Evolutionary conservation across 2,329 filamentous ascomycete species (phyloP).

Genomic region (Sclerotinia borealis): DNA sequence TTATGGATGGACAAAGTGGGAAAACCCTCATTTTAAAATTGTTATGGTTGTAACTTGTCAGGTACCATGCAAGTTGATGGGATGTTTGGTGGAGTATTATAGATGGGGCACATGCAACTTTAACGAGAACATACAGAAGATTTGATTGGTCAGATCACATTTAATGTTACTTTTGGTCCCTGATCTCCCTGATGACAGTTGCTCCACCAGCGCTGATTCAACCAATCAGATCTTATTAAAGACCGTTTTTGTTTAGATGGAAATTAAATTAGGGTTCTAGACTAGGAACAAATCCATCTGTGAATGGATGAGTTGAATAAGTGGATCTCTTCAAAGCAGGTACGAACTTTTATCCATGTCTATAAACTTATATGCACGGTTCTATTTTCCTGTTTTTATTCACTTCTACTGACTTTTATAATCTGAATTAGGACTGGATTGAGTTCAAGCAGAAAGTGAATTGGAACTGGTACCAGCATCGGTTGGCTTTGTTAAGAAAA

Average conservation of each 20-base stretch:
- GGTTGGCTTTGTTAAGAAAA: not conserved
- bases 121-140: not conserved
- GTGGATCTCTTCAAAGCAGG: not conserved
- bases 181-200: not conserved
- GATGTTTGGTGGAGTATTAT: not conserved
- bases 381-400: not conserved
- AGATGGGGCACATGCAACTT: not conserved
- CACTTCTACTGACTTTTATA: not conserved
- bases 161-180: not conserved
- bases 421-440: not conserved
- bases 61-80: not conserved
- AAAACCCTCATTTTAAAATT: slow-evolving; percentile 10
- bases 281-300: not conserved
- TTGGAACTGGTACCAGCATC: not conserved
- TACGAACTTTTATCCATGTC: not conserved
- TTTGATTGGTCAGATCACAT: not conserved
- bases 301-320: not conserved
- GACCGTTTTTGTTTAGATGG: not conserved
- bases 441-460: not conserved
- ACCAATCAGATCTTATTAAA: not conserved
- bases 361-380: not conserved
- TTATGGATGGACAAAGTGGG: not conserved
- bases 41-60: too few relatives aligned
- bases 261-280: not conserved
- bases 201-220: not conserved